phyloP scores from a whole-genome alignment of 257 asterid genomes.

The Solanum bulbocastanum region DNA sequence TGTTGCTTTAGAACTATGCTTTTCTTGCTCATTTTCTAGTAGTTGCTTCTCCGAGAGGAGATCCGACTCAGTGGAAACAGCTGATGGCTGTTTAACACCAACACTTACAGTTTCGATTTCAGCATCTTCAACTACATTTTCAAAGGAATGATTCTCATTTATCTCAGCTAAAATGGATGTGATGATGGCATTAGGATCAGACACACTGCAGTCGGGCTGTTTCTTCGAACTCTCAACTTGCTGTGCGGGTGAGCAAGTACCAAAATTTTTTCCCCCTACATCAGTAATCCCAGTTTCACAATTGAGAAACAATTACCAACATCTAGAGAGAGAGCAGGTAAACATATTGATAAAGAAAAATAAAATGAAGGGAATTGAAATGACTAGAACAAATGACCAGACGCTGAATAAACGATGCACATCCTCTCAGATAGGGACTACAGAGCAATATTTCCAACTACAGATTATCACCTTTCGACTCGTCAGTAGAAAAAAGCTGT shows the following conservation, averaged over 20 bases:
- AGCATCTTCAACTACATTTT: conserved; percentile 7
- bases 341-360: neutral
- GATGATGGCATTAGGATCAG: neutral
- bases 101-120: neutral
- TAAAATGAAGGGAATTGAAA: neutral
- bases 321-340: neutral
- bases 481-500: conserved; percentile 8
- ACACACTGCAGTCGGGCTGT: conserved; percentile 1
- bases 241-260: conserved; percentile 4
- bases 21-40: conserved; percentile 7
- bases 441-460: neutral
- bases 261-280: conserved; percentile 23
- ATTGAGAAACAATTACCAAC: neutral
- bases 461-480: conserved; percentile 20
- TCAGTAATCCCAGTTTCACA: conserved; percentile 1
- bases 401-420: neutral
- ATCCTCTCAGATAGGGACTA: neutral
- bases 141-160: neutral
- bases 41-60: conserved; percentile 10
- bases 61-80: neutral
- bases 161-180: neutral
- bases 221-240: conserved; percentile 12
- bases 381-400: neutral
- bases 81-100: neutral
- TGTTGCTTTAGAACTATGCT: neutral